Evolutionary conservation across 176 grass and related monocot species (phyloP), one percentile per base, ranked within the genome.

Genomic region (Miscanthus lutarioriparius): DNA sequence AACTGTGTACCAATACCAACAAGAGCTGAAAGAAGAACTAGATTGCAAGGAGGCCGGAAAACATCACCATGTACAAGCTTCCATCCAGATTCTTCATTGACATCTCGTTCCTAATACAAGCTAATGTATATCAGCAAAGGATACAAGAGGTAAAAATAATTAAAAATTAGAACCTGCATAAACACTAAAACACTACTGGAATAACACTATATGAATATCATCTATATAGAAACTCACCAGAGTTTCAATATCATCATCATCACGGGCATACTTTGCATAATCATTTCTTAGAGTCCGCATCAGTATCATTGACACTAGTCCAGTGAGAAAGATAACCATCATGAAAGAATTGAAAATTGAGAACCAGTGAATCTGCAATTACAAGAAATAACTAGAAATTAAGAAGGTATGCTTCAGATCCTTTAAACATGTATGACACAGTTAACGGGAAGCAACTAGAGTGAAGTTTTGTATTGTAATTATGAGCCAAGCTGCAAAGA

Each of bases 311-410:
- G 95, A 97, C 54, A 97, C 95, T 3, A 97, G 92, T 47, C 95
- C 95, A 23, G 92, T 95, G 82, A 97, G 90, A 85, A 97, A 97
- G 74, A 97, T 97, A 85, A 97, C 92, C 95, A 97, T 97, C 95
- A 97, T 97, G 83, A 97, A 93, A 90, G 95, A 97, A 87, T 97
- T 97, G 87, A 97, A 97, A 83, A 97, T 94, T 67, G 95, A 97
- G 76, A 97, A 95, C 95, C 95, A 97, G 75, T 97, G 95, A 71
- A 97, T 97, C 95, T 97, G 87, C 67, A 70, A 16, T 82, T 30
- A 62, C 16, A 56, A 86, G 32, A 81, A 84, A 80, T 20, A 25
- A 77, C 7, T 58, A 76, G 27, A 76, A 76, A 65, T 76, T 5
- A 20, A 54, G 14, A 72, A 74, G 59, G 26, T 22, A 67, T 71